These are phyloP conservation scores for Anthracocystis walkeri DNA, from an alignment of 1,284 basidiomycete genomes.

Conservation along the genomic window DNA sequence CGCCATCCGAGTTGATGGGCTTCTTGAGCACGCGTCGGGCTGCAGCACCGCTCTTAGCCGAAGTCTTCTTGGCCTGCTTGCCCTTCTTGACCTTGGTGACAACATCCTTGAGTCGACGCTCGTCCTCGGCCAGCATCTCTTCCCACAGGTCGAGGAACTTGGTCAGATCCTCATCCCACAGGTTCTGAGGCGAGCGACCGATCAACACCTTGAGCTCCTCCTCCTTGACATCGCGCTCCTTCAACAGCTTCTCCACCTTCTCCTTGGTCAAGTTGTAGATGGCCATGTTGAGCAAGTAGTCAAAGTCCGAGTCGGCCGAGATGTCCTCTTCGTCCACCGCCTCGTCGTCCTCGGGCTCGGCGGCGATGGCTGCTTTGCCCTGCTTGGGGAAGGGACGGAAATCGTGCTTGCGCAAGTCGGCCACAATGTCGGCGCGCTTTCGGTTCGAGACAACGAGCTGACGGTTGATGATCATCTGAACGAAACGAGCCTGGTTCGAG, in stretches of 20 bases:
- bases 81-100: conserved; percentile 72
- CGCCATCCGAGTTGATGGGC: conserved; percentile 73
- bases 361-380: conserved; percentile 77
- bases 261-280: conserved; percentile 95
- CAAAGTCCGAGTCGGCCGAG: conserved; percentile 81
- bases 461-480: conserved; percentile 93
- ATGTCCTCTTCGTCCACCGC: conserved; percentile 75
- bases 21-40: conserved; percentile 73
- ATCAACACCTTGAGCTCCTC: conserved; percentile 83
- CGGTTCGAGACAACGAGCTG: conserved; percentile 91
- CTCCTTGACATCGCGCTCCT: conserved; percentile 86
- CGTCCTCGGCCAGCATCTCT: conserved; percentile 72
- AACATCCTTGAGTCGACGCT: conserved; percentile 76
- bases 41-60: conserved; percentile 72
- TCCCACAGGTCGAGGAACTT: conserved; percentile 86
- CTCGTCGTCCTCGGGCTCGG: conserved; percentile 72
- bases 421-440: conserved; percentile 87
- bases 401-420: conserved; percentile 81
- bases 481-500: conserved; percentile 95
- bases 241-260: conserved; percentile 87
- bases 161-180: conserved; percentile 93
- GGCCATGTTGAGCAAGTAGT: conserved; percentile 94
- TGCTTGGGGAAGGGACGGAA: conserved; percentile 90
- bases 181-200: conserved; percentile 80
- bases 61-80: conserved; percentile 77